phyloP scores from a whole-genome alignment of 495 filamentous ascomycete species.

The Hypoxylon perforatum region DNA sequence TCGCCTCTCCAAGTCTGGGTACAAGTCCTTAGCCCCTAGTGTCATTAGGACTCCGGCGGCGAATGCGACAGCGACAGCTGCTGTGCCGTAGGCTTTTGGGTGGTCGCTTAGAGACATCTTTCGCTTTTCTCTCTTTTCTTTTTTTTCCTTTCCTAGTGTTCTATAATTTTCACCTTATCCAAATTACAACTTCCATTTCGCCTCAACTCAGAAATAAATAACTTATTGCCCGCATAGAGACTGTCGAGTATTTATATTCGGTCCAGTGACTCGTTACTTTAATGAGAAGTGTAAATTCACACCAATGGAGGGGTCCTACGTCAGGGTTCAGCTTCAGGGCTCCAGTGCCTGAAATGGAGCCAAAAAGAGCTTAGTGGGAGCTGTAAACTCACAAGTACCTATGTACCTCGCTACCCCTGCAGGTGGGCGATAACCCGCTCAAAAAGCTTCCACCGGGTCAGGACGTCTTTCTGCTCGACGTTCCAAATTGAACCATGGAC shows the following conservation, averaged over 20 bases:
- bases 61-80: constrained; percentile 75
- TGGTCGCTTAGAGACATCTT: constrained; percentile 66
- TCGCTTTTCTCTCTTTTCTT: constrained; percentile 7
- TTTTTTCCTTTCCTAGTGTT: neutral
- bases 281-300: neutral
- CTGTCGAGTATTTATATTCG: constrained; percentile 30
- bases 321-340: constrained; percentile 4
- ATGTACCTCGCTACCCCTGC: constrained; percentile 6
- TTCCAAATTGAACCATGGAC: constrained; percentile 72
- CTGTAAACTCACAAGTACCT: too few relatives aligned
- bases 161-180: neutral
- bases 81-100: constrained; percentile 65
- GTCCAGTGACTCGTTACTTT: constrained; percentile 27
- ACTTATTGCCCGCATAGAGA: too few relatives aligned
- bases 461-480: neutral
- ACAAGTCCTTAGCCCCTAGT: constrained; percentile 78
- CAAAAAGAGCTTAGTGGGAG: neutral
- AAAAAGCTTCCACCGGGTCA: constrained; percentile 24
- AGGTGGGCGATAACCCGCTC: constrained; percentile 33
- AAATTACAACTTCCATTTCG: constrained; percentile 9
- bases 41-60: constrained; percentile 77
- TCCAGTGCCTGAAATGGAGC: neutral
- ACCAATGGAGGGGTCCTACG: constrained; percentile 1
- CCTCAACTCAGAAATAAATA: neutral
- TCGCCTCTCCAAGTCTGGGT: constrained; percentile 72